Conservation (phyloP, 139 green algal species). For the Chlorella sp. region DNA sequence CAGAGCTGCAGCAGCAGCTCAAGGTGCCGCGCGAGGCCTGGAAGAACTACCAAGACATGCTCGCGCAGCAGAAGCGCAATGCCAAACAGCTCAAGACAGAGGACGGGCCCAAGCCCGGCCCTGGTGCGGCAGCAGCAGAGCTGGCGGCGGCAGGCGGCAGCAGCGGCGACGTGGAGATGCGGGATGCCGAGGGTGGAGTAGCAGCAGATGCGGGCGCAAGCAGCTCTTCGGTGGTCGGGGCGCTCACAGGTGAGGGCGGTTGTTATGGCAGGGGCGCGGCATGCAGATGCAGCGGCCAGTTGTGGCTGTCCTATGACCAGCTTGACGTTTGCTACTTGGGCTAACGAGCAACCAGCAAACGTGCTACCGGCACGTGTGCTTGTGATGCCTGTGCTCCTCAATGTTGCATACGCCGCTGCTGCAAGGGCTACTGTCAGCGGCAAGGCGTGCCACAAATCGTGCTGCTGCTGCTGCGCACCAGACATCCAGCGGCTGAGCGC, state of each 20-base stretch:
- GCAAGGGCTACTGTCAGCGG: no score
- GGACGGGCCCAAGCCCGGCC: background rate
- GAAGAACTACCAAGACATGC: conserved; percentile 19
- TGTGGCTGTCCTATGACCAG: background rate
- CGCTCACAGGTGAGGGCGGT: background rate
- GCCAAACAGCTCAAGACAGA: background rate
- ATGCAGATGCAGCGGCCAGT: background rate
- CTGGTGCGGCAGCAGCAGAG: background rate
- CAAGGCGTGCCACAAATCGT: no score
- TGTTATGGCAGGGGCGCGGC: background rate
- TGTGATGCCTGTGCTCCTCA: background rate
- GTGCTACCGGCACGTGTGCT: background rate
- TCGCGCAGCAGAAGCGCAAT: background rate
- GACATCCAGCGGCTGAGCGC: no score
- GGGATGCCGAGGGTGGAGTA: no score
- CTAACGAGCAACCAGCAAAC: background rate
- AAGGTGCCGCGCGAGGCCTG: conserved; percentile 56
- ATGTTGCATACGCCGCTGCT: no score
- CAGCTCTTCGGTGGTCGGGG: background rate
- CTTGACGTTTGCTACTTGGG: background rate
- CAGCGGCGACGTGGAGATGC: background rate
- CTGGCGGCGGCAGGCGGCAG: background rate
- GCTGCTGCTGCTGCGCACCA: background rate
- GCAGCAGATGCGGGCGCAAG: background rate
- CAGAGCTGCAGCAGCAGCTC: conserved; percentile 77